Base-by-base conservation (phyloP, 1,284 basidiomycete species). In the Cerrena zonata region DNA sequence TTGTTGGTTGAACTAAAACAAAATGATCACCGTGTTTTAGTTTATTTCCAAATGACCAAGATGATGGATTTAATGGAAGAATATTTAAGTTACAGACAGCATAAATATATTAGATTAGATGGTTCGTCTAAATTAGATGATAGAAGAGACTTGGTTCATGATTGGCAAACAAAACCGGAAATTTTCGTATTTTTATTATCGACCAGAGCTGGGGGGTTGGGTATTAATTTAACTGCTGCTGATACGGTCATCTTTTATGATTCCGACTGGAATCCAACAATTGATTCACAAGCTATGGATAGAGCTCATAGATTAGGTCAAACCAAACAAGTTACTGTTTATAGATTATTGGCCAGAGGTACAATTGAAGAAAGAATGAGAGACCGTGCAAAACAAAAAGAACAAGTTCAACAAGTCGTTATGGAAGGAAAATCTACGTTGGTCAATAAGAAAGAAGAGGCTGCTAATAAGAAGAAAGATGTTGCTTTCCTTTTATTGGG, bases 1-100 rank as follows among this genome's bases (percentile, higher is more conserved):
- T 75, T 99, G 25, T 76, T 99, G 11, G 89, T 93, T 55, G 91
- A 97, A 64, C 82, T 99, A 55, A 99, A 98, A 72, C 79, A 84
- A 26, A 89, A 86, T 10, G 94, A 94, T 50, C 96, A 99, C 70
- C 86, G 94, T 45, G 94, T 97, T 21, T 73, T 99, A 59, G 80
- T 99, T 47, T 99, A 99, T 74, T 99, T 98, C 86, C 96, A 99
- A 71, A 99, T 99, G 96, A 99, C 96, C 22, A 83, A 88, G 57
- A 99, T 99, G 96, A 98, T 99, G 84, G 95, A 99, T 66, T 76
- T 99, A 53, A 95, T 99, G 84, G 96, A 99, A 68, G 96, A 99
- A 67, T 99, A 98, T 68, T 77, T 99, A 50, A 94, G 97, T 59
- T 97, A 91, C 72, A 83, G 95, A 5, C 95, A 98, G 69, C 95